Evolutionary conservation across 2,329 filamentous ascomycete species (phyloP), one percentile per base, ranked within the genome.

Genomic region (Fusarium oligoseptatum): DNA sequence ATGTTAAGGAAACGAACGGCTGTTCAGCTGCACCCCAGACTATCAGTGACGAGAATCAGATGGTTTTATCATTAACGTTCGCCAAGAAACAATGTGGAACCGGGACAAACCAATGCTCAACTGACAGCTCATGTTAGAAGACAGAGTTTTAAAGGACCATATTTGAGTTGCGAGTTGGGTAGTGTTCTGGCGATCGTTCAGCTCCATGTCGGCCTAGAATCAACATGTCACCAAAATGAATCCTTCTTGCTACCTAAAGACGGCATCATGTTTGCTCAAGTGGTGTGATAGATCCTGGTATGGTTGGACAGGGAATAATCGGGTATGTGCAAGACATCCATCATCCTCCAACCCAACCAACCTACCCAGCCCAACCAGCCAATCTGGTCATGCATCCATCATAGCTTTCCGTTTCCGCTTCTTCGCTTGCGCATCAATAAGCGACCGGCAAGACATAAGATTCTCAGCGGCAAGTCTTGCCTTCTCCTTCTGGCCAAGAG

Each of bases 211-310:
- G 20, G 27, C 9, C 27, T 32, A 6, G 27, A n/a, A 52, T 32
- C 27, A 52, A 32, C 17, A 32, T 32, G 24, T 14, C 27, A 52
- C 17, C 48, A 32, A 32, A n/a, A 32, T 52, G 17, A 6, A n/a
- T 29, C 20, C 48, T 52, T 32, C 27, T 11, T 12, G 17, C 27
- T 55, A 14, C 50, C 27, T n/a, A 55, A 55, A 32, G 27, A 32
- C 50, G 3, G 27, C 17, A 32, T 32, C 10, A 34, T 32, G 50
- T 55, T 48, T 60, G 66, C 58, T 70, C 70, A 56, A 43, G 66
- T 71, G 71, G 71, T 34, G 69, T 60, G 52, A 70, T 41, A 52
- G 41, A 62, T 41, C 56, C 56, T 41, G 36, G 58, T 14, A 70
- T 55, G 55, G 24, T 11, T n/a, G 29, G 55, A 24, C 17, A 60